Base-by-base conservation (phyloP, 768 basidiomycete genomes). In the Fistulinella prunicolor region DNA sequence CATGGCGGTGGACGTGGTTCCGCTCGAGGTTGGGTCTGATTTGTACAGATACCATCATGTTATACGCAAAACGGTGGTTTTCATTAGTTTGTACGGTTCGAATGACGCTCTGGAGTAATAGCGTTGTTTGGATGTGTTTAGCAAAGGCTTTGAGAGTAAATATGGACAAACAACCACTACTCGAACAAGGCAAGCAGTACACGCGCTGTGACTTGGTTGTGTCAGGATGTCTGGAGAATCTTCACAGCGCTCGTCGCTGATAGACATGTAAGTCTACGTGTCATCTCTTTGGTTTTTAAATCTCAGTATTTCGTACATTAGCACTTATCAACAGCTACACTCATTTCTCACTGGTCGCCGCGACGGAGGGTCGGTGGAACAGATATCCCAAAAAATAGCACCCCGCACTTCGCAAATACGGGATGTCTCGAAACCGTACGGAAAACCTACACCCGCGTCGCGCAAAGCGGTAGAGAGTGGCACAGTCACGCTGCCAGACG, bases 1-100 rank as follows among this genome's bases (percentile, higher is more conserved):
- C 89, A 93, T 63, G 89, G 89, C 21, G 89, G 84, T 23, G 89
- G 90, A 7, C 71, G 80, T 48, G 89, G 89, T 3, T 77, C 87
- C 30, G 88, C 87, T 17, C 73, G 78, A 36, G 85, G 85, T 30
- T 88, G 81, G 82, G 75, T 75, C 28, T 82, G 56, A 67, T 36
- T 34, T 36, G 22, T 3, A 16, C 13, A 12, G 26, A 6, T 37
- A 6, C 17, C 1, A 24, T 39, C 3, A 8, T 36, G 22, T 26
- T 28, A 28, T 28, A 28, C 26, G 26, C 26, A 28, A 28, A 28
- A 28, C 10, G 26, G n/a, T n/a, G n/a, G n/a, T n/a, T n/a, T n/a
- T n/a, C n/a, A n/a, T n/a, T n/a, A n/a, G n/a, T n/a, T n/a, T n/a
- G n/a, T n/a, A n/a, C n/a, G n/a, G n/a, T n/a, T n/a, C n/a, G n/a